phyloP scores from a whole-genome alignment of 164 flowering plant genomes.

The Stephania yunnanensis region DNA sequence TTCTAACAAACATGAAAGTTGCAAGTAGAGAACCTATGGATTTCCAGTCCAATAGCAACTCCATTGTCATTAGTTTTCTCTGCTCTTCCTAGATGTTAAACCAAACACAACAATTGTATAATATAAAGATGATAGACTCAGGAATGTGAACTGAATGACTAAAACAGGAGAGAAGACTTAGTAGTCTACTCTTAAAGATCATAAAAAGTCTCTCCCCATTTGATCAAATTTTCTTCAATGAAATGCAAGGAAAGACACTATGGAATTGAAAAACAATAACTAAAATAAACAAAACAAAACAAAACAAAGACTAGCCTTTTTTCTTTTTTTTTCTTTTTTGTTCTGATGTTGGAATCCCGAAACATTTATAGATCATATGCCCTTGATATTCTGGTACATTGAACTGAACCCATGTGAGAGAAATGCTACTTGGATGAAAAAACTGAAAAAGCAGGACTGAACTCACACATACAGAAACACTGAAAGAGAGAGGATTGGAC shows the following conservation, averaged over 20 bases:
- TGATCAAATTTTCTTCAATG: too few relatives aligned
- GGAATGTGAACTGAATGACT: neutral
- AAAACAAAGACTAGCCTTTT: neutral
- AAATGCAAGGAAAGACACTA: neutral
- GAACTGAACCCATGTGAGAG: neutral
- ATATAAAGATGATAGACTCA: neutral
- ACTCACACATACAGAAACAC: neutral
- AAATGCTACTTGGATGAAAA: neutral
- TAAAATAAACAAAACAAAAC: neutral
- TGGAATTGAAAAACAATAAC: neutral
- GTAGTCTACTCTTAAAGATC: neutral
- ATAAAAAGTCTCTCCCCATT: too few relatives aligned
- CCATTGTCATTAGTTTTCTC: neutral
- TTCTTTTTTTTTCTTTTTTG: neutral
- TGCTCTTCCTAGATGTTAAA: neutral
- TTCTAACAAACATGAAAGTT: conserved; percentile 22
- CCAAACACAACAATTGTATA: neutral
- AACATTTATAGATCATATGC: too few relatives aligned
- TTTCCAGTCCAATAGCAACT: conserved; percentile 26
- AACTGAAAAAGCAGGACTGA: neutral
- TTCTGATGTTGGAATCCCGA: neutral
- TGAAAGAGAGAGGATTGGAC: neutral
- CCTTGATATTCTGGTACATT: neutral
- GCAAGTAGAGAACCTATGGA: conserved; percentile 27
- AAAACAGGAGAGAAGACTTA: neutral